Evolutionary conservation across 371 early-diverging fungal genomes (phyloP).

Genomic region (Cokeromyces recurvatus): DNA sequence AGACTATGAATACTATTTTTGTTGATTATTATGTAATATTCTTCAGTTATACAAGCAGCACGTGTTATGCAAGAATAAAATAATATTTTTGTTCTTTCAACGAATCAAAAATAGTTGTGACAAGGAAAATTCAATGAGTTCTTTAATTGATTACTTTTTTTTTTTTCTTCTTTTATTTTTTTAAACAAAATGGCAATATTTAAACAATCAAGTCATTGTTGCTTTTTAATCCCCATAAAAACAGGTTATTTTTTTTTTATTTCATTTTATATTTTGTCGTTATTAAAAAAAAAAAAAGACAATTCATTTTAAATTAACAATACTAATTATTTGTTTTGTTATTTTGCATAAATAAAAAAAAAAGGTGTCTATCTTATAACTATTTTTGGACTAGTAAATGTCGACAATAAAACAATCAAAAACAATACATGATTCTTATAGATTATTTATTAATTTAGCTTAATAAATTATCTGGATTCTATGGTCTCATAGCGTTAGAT

Average conservation of each 20-base stretch:
- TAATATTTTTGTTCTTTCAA: too few relatives aligned
- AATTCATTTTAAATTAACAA: neutral
- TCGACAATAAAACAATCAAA: neutral
- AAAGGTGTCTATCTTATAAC: conserved; percentile 23
- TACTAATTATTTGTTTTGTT: neutral
- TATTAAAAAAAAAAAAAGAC: neutral
- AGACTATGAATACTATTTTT: too few relatives aligned
- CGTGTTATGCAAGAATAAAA: too few relatives aligned
- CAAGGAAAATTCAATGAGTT: too few relatives aligned
- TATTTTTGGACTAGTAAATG: conserved; percentile 19
- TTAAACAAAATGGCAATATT: too few relatives aligned
- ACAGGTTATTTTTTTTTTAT: too few relatives aligned
- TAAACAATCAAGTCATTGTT: neutral
- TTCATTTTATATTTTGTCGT: too few relatives aligned
- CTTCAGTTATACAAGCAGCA: too few relatives aligned
- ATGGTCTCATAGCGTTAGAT: conserved; percentile 22
- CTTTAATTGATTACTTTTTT: too few relatives aligned
- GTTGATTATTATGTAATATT: too few relatives aligned
- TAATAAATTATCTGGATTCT: conserved; percentile 29
- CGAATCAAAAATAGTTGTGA: too few relatives aligned
- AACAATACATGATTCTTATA: neutral
- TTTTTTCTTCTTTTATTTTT: too few relatives aligned
- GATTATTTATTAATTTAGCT: conserved; percentile 5
- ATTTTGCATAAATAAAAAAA: neutral
- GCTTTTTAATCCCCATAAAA: conserved; percentile 2